Conservation (phyloP, 441 rosid genomes). For the Populus trichocarpa region DNA sequence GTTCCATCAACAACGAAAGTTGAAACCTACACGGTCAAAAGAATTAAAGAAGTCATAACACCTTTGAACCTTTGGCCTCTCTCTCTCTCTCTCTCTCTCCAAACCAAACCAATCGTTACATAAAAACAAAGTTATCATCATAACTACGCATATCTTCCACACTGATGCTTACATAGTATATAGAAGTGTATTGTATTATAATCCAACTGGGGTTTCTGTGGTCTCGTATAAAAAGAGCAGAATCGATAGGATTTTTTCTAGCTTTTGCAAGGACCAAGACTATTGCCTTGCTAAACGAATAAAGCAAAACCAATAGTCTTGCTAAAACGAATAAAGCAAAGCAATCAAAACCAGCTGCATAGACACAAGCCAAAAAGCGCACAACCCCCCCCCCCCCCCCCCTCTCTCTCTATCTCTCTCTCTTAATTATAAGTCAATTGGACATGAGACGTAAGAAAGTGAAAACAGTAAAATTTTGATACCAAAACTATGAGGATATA, state of each 20-base stretch:
- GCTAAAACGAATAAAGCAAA: conserved; percentile 43
- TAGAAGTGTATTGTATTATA: background rate
- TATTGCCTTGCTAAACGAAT: background rate
- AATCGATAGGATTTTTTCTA: conserved; percentile 20
- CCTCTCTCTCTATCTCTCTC: conserved; percentile 3
- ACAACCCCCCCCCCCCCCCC: background rate
- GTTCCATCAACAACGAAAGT: conserved; percentile 8
- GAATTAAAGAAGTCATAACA: conserved; percentile 7
- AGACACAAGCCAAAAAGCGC: conserved; percentile 26
- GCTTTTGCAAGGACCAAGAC: conserved; percentile 43
- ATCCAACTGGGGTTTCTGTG: conserved; percentile 2
- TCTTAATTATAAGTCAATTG: conserved; percentile 12
- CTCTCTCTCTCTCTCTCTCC: background rate
- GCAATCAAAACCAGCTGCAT: conserved; percentile 8
- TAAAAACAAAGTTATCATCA: background rate
- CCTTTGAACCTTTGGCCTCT: conserved; percentile 12
- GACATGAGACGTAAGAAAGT: conserved; percentile 14
- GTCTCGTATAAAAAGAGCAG: conserved; percentile 21
- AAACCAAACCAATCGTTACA: background rate
- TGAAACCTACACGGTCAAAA: conserved; percentile 19
- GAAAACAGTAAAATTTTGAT: conserved; percentile 12
- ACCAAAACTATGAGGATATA: conserved; percentile 11
- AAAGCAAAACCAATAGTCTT: conserved; percentile 1
- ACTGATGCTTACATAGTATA: background rate
- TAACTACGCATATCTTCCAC: background rate